phyloP scores from a whole-genome alignment of 495 filamentous ascomycete species.

The Astrothelium macrocarpum region DNA sequence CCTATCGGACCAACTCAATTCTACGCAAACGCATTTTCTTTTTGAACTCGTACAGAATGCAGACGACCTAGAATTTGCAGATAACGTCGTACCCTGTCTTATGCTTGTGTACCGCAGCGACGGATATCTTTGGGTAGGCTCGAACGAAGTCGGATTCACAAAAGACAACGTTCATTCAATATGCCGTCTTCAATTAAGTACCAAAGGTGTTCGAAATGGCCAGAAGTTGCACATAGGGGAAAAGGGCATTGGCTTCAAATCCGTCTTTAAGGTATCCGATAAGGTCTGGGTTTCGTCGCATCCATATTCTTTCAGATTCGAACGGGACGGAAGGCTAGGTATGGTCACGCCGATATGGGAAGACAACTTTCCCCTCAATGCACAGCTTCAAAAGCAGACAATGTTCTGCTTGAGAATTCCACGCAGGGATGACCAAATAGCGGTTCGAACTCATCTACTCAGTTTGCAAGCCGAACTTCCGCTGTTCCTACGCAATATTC shows the following conservation, averaged over 20 bases:
- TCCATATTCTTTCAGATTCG: conserved; percentile 13
- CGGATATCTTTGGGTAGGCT: conserved; percentile 15
- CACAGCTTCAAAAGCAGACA: background rate
- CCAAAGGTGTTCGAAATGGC: conserved; percentile 10
- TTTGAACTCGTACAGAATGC: conserved; percentile 22
- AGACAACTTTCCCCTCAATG: background rate
- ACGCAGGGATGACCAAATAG: background rate
- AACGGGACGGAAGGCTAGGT: conserved; percentile 10
- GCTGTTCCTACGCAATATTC: conserved; percentile 16
- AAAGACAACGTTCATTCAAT: conserved; percentile 16
- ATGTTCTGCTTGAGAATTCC: conserved; percentile 14
- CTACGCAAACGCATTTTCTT: conserved; percentile 16
- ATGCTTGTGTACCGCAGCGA: conserved; percentile 9
- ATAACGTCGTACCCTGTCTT: conserved; percentile 4
- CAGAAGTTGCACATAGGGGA: conserved; percentile 14
- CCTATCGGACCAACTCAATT: conserved; percentile 14
- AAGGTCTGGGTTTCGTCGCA: conserved; percentile 15
- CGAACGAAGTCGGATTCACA: conserved; percentile 19
- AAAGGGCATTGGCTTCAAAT: conserved; percentile 21
- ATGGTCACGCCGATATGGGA: conserved; percentile 14
- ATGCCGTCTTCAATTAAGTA: conserved; percentile 14
- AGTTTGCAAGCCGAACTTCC: conserved; percentile 7
- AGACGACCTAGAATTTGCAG: conserved; percentile 15
- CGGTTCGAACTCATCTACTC: background rate
- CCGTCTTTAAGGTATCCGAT: conserved; percentile 18